Evolutionary conservation across 139 green algal species (phyloP).

Genomic region (Closterium sp.): DNA sequence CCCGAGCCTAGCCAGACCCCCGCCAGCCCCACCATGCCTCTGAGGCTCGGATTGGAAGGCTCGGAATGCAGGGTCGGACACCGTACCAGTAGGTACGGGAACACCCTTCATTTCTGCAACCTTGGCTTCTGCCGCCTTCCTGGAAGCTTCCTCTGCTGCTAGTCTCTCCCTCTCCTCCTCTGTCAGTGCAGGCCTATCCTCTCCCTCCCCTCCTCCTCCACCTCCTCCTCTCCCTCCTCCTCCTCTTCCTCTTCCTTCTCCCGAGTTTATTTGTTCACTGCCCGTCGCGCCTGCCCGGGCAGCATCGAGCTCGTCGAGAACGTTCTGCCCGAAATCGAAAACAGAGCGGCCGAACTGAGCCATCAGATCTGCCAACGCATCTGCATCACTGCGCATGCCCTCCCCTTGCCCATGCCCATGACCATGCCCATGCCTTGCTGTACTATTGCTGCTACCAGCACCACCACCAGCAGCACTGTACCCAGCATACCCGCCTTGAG

Average conservation of each 20-base stretch:
- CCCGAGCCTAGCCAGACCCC: not conserved
- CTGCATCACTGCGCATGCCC: not conserved
- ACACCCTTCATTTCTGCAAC: not conserved
- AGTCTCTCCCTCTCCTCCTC: not conserved
- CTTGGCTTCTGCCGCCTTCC: not conserved
- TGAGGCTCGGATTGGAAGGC: not conserved
- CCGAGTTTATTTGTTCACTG: not conserved
- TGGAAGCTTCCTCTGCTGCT: not conserved
- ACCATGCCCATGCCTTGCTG: not conserved
- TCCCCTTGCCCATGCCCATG: not conserved
- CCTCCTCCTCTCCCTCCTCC: not conserved
- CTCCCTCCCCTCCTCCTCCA: constrained; percentile 12
- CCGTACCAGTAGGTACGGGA: not conserved
- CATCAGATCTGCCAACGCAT: not conserved
- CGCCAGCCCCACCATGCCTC: not conserved
- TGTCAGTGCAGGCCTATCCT: constrained; percentile 7
- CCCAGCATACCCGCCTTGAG: not conserved
- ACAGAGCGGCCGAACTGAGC: not conserved
- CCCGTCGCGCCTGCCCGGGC: not conserved
- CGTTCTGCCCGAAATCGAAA: not conserved
- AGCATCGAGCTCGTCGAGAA: not conserved
- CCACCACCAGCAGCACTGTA: not conserved
- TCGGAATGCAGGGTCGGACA: not conserved
- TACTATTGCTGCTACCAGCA: not conserved
- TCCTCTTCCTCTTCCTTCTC: not conserved